phyloP scores from a whole-genome alignment of 306 rosid species.

The Ammopiptanthus mongolicus region DNA sequence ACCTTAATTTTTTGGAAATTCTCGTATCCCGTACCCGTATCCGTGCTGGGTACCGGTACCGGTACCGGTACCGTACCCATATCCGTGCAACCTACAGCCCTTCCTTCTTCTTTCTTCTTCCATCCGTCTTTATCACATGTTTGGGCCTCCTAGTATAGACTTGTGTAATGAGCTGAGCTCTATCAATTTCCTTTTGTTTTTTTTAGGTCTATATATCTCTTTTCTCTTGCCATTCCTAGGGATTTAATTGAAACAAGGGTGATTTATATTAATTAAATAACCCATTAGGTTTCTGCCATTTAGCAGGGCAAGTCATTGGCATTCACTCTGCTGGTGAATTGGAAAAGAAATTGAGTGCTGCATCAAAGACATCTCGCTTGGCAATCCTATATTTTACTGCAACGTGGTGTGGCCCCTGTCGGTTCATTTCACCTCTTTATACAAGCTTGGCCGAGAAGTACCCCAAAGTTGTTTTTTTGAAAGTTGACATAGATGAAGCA shows the following conservation, averaged over 20 bases:
- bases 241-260: neutral
- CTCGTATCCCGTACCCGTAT: too few species aligned
- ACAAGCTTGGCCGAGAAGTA: constrained; percentile 71
- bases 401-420: constrained; percentile 93
- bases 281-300: neutral
- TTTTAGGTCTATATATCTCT: too few species aligned
- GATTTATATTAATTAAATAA: constrained; percentile 13
- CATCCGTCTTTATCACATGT: too few species aligned
- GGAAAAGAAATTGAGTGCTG: constrained; percentile 60
- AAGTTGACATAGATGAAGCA: constrained; percentile 76
- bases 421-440: constrained; percentile 58
- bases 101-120: too few species aligned
- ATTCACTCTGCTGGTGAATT: constrained; percentile 55
- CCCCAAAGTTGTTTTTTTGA: constrained; percentile 57
- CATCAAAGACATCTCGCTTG: constrained; percentile 61
- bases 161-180: too few species aligned
- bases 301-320: constrained; percentile 61
- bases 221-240: too few species aligned
- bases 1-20: too few species aligned
- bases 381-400: constrained; percentile 83
- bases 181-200: too few species aligned
- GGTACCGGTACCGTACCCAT: too few species aligned
- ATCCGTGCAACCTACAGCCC: too few species aligned
- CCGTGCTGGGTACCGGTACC: too few species aligned
- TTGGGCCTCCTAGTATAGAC: too few species aligned